These are phyloP conservation scores for Annulohypoxylon bovei DNA, from an alignment of 495 filamentous ascomycete species.

Conservation along the genomic window DNA sequence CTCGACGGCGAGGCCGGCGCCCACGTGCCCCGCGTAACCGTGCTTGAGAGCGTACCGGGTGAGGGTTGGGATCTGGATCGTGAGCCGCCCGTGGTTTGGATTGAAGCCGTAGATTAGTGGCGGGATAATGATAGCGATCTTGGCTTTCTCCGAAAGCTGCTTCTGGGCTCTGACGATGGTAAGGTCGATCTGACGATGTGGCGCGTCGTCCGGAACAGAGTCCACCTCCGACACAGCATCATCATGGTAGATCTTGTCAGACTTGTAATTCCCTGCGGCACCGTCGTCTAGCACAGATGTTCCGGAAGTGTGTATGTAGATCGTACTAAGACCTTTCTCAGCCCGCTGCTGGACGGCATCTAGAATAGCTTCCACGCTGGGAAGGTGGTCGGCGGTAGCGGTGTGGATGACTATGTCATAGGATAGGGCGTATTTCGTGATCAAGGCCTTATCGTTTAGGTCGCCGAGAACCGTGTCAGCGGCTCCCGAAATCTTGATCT, in stretches of 20 bases:
- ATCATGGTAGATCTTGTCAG: slow-evolving; percentile 51
- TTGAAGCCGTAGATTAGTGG: slow-evolving; percentile 76
- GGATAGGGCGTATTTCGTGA: slow-evolving; percentile 43
- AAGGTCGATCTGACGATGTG: slow-evolving; percentile 55
- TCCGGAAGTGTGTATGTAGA: slow-evolving; percentile 56
- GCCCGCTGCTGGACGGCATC: slow-evolving; percentile 48
- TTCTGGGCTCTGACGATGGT: slow-evolving; percentile 47
- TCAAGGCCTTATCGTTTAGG: slow-evolving; percentile 34
- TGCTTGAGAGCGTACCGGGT: slow-evolving; percentile 63
- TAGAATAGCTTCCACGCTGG: slow-evolving; percentile 48
- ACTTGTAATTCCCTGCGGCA: slow-evolving; percentile 25
- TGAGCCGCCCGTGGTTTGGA: slow-evolving; percentile 62
- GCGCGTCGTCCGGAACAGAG: slow-evolving; percentile 47
- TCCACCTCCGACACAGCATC: slow-evolving; percentile 46
- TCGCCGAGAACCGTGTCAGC: slow-evolving; percentile 46
- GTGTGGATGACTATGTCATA: slow-evolving; percentile 53
- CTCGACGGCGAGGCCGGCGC: slow-evolving; percentile 73
- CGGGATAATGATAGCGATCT: slow-evolving; percentile 78
- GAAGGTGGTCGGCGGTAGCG: slow-evolving; percentile 51
- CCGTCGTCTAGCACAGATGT: slow-evolving; percentile 43
- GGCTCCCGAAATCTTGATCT: slow-evolving; percentile 31
- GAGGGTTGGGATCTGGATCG: slow-evolving; percentile 70
- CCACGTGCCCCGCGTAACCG: slow-evolving; percentile 70
- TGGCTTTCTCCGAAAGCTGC: slow-evolving; percentile 51
- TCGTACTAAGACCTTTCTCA: slow-evolving; percentile 38